Evolutionary conservation across 768 basidiomycete species (phyloP), one percentile per base, ranked within the genome.

Genomic region (Glaciozyma antarctica): DNA sequence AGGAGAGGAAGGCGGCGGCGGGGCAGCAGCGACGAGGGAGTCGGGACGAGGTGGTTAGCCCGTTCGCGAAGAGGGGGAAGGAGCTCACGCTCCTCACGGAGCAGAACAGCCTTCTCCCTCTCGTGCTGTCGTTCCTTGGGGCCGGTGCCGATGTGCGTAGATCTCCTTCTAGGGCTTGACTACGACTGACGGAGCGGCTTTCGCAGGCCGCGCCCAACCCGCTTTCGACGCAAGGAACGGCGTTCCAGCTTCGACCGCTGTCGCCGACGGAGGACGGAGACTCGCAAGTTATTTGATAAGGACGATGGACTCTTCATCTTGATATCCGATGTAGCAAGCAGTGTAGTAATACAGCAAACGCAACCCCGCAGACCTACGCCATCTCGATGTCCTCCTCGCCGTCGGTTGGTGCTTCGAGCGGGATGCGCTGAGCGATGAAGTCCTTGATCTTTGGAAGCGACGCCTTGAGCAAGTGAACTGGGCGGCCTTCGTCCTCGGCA

Each of bases 81-180:
- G 92, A 94, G 72, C 77, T 98, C 66, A 85, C 88, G 73, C 77
- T 86, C 72, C 83, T 88, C 41, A 93, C 90, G 75, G 84, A 85
- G 70, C 92, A 95, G 76, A 98, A 95, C 72, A 91, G 90, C 74
- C 81, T 88, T 19, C 84, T 97, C 45, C 82, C 88, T 5, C 55
- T 63, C n/a, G 65, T 65, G 47, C 58, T 65, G 47, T 63, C 66
- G 28, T 71, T 67, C 61, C 54, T 70, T 22, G 53, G 60, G 6
- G 38, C 52, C 5, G 68, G 68, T 1, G 56, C 62, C 41, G 59
- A 58, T 44, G 68, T 66, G 55, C 24, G 62, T 59, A 26, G 9
- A 32, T 32, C 32, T 19, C 21, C 28, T 2, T 3, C 9, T 34
- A 3, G 10, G 49, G 3, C 21, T n/a, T 10, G n/a, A 24, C 5